Conservation (phyloP, 768 basidiomycete species). For the Leccinum longicurvipes region DNA sequence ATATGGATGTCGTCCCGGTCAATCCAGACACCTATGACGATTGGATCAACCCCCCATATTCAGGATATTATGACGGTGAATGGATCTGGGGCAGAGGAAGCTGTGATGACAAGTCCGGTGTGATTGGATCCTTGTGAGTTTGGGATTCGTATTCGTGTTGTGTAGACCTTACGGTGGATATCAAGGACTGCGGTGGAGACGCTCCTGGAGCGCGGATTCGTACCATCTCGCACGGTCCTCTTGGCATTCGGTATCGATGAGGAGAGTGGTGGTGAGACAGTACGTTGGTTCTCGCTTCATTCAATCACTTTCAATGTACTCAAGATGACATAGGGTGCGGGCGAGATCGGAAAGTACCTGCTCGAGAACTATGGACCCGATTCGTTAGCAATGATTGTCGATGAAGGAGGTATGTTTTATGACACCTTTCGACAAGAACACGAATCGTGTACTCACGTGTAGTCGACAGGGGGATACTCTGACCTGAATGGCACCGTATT, state of each 20-base stretch:
- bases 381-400: slow-evolving; percentile 50
- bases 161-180: neutral
- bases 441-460: neutral
- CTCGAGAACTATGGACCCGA: slow-evolving; percentile 42
- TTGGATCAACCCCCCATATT: slow-evolving; percentile 35
- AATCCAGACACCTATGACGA: slow-evolving; percentile 25
- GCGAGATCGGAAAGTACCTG: slow-evolving; percentile 36
- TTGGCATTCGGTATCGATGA: slow-evolving; percentile 44
- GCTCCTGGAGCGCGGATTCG: slow-evolving; percentile 27
- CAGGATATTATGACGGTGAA: neutral
- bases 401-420: slow-evolving; percentile 49
- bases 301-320: neutral
- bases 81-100: neutral
- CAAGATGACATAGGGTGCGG: slow-evolving; percentile 39
- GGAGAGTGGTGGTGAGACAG: slow-evolving; percentile 40
- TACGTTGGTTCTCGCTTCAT: slow-evolving; percentile 13
- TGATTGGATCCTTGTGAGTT: slow-evolving; percentile 35
- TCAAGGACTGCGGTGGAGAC: slow-evolving; percentile 26
- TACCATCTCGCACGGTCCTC: slow-evolving; percentile 28
- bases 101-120: slow-evolving; percentile 5
- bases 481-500: slow-evolving; percentile 30
- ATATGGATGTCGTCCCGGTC: slow-evolving; percentile 51
- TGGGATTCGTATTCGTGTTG: neutral
- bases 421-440: neutral
- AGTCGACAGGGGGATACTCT: slow-evolving; percentile 25